Evolutionary conservation across 176 grass and related monocot genomes (phyloP), one percentile per base, ranked within the genome.

Genomic region (Avena sativa): DNA sequence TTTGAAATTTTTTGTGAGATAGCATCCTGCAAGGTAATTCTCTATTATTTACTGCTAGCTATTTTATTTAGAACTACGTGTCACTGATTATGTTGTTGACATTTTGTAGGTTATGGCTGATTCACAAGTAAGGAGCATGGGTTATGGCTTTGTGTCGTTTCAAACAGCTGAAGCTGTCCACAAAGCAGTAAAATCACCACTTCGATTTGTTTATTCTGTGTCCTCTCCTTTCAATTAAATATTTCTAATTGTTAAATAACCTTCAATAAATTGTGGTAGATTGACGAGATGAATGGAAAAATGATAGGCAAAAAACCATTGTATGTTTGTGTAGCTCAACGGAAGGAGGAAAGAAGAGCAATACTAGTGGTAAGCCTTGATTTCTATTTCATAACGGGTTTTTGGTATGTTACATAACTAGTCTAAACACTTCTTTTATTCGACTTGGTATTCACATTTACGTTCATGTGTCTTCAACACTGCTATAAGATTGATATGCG

Each of bases 71-170:
- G 15, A 34, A 49, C 12, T 55, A 14, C 5, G 79, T 76, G 56
- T 83, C 50, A 40, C 4, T 2, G 7, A 13, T 15, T 36, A 6
- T 57, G 17, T 1, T 36, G 23, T 73, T 19, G 26, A 30, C 16
- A 17, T 64, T 87, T 2, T 76, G 25, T 80, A 91, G 84, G 66
- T 94, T 4, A 84, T 94, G 84, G 30, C 79, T 44, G 92, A 94
- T 91, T 74, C 87, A 13, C 83, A 87, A 49, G 87, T 89, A 76
- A 87, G 82, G 30, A 91, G 83, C 49, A 94, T 87, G 65, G 89
- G 89, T 80, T 94, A 76, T 21, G 92, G 83, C 38, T 94, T 94
- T 85, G 87, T 92, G 5, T 79, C 84, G 0, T 94, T 94, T 87
- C 44, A 70, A 59, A 80, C 70, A 26, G 8, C 38, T 80, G 92